Base-by-base conservation (phyloP, 1,139 yeast species). In the Kodamaea anthophila region DNA sequence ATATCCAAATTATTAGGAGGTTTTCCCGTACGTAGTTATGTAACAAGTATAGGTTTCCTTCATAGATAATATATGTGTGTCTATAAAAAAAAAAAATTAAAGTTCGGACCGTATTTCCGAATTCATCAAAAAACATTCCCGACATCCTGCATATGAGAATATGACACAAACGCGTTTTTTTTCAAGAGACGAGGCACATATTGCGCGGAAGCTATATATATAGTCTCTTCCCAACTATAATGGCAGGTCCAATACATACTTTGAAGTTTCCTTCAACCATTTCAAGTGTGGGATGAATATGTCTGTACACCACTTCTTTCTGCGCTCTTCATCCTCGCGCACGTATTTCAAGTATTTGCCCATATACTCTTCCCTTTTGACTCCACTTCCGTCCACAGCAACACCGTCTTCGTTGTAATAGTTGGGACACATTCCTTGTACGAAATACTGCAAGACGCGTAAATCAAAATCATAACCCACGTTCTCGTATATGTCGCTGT, bases 401-500 rank as follows among this genome's bases (percentile, higher is more conserved):
- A 30, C 27, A 0, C 68, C 70, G 2, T 39, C 34, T 9, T 38
- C 38, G 26, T 53, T 50, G 38, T 62, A 61, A 38, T 62, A 65
- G 33, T 55, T 51, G 3, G 55, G 44, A 46, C 71, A 65, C 19
- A 62, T 40, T 0, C 58, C 68, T 39, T 64, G 62, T 7, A 65
- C 60, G 39, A 58, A 62, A 22, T 54, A 43, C 30, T 58, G 58
- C 31, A 52, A 41, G 22, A 60, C 55, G 28, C 71, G 51, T 39
- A 70, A 54, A 47, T 73, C 80, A 41, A 71, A 72, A 43, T 73
- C 80, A 42, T 70, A 72, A 3, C 70, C 70, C 7, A 70, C 55
- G 29, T 65, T 61, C 3, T 49, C 49, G 33, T 65, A 57, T 20
- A 67, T 54, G 26, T 51, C 60, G 13, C 45, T 49, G 45, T 70